Conservation (phyloP, 768 basidiomycete genomes). For the Tulasnella sp. region DNA sequence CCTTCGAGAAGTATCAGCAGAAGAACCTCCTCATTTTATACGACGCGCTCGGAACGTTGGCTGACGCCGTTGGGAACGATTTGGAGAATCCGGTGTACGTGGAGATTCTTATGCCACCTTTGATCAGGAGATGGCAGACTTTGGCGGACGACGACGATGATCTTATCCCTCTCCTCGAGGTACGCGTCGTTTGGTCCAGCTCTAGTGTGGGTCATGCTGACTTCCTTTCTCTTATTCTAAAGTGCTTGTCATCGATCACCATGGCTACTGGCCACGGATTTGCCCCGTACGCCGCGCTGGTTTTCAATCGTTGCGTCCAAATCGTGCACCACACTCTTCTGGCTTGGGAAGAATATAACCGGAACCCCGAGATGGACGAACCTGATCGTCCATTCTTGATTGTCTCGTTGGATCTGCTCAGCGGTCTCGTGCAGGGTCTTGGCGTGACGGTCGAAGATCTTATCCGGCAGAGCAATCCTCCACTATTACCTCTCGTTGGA, state of each 20-base stretch:
- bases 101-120: conserved; percentile 92
- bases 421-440: conserved; percentile 90
- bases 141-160: conserved; percentile 86
- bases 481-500: conserved; percentile 67
- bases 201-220: not conserved
- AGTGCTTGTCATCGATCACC: conserved; percentile 97
- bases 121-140: conserved; percentile 82
- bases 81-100: conserved; percentile 78
- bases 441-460: conserved; percentile 64
- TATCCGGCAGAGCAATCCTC: conserved; percentile 59
- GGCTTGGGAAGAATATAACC: conserved; percentile 77
- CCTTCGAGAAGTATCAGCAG: conserved; percentile 97
- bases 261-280: conserved; percentile 91
- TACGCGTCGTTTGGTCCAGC: conserved; percentile 26
- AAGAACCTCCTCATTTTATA: conserved; percentile 98
- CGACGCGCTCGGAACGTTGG: conserved; percentile 96
- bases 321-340: conserved; percentile 76
- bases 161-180: conserved; percentile 90
- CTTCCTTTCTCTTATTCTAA: not conserved
- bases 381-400: conserved; percentile 97
- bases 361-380: conserved; percentile 83
- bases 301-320: conserved; percentile 82
- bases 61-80: conserved; percentile 87
- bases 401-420: conserved; percentile 92
- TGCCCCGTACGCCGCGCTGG: conserved; percentile 74